Percentiles rank a stretch among this genome's conserved stretches.
Conservation (phyloP, 768 basidiomycete species). For the Auricularia auricula-judae region DNA sequence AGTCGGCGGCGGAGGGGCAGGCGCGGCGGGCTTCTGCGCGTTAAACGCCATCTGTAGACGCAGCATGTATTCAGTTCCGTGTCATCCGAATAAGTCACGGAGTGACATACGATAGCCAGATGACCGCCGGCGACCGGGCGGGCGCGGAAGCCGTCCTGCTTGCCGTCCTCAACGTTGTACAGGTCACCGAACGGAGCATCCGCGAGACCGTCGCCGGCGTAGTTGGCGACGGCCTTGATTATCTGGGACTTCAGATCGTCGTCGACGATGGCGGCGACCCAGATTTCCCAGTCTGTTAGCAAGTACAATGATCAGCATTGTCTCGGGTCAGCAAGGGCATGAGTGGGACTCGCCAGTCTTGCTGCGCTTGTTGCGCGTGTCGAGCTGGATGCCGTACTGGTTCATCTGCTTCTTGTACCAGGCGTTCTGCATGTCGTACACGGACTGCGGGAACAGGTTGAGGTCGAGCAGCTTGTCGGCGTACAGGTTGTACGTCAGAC, state of each 20-base stretch:
- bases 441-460: conserved; percentile 37
- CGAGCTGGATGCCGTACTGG: conserved; percentile 3
- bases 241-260: conserved; percentile 35
- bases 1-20: background rate
- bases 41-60: background rate
- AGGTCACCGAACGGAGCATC: conserved; percentile 31
- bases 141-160: conserved; percentile 38
- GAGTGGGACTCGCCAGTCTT: background rate
- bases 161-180: conserved; percentile 44
- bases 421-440: conserved; percentile 39
- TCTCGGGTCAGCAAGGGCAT: background rate
- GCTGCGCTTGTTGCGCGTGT: background rate
- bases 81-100: background rate
- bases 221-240: conserved; percentile 38
- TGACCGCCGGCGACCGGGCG: conserved; percentile 23
- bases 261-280: conserved; percentile 41
- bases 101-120: background rate
- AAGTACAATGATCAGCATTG: background rate
- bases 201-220: conserved; percentile 35
- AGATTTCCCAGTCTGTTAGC: conserved; percentile 42
- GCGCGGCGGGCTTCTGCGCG: background rate
- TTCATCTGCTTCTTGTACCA: conserved; percentile 31
- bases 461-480: conserved; percentile 47
- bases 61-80: background rate
- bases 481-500: conserved; percentile 51